Evolutionary conservation across 1,139 yeast genomes (phyloP).

Genomic region (Suhomyces panamericanus): DNA sequence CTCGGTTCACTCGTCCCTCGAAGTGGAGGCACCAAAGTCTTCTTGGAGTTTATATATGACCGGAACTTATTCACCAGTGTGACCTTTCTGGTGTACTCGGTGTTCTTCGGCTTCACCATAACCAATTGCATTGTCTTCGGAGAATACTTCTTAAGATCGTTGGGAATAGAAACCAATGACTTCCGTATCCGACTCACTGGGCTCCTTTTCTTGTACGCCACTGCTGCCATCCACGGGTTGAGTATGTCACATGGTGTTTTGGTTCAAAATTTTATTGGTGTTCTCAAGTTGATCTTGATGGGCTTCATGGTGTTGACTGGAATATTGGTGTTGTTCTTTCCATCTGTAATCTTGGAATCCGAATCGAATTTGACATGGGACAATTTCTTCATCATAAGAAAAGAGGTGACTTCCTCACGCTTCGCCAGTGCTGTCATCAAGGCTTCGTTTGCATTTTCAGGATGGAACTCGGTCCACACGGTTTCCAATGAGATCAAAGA

Average conservation of each 20-base stretch:
- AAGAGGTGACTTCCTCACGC: slow-evolving; percentile 41
- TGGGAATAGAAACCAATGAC: slow-evolving; percentile 43
- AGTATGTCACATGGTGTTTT: slow-evolving; percentile 54
- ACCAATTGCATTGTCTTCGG: slow-evolving; percentile 73
- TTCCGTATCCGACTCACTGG: slow-evolving; percentile 47
- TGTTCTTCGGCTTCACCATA: slow-evolving; percentile 63
- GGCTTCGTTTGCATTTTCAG: slow-evolving; percentile 60
- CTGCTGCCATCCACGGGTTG: slow-evolving; percentile 52
- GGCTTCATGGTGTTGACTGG: slow-evolving; percentile 52
- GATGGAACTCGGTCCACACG: slow-evolving; percentile 66
- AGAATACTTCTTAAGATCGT: slow-evolving; percentile 55
- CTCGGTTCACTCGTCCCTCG: slow-evolving; percentile 69
- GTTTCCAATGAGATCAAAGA: slow-evolving; percentile 62
- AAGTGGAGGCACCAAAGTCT: slow-evolving; percentile 74
- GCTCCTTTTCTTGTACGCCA: slow-evolving; percentile 40
- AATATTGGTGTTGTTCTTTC: slow-evolving; percentile 47
- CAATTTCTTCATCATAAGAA: slow-evolving; percentile 28
- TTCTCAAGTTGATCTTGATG: slow-evolving; percentile 50
- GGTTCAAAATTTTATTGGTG: slow-evolving; percentile 59
- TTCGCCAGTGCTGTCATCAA: slow-evolving; percentile 58
- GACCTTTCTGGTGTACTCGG: slow-evolving; percentile 54
- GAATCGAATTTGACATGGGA: slow-evolving; percentile 41
- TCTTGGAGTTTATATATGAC: slow-evolving; percentile 63
- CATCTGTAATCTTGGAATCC: slow-evolving; percentile 41
- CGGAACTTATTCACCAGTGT: slow-evolving; percentile 62